Conservation (phyloP, 768 basidiomycete species). For the Gloeophyllum trabeum region DNA sequence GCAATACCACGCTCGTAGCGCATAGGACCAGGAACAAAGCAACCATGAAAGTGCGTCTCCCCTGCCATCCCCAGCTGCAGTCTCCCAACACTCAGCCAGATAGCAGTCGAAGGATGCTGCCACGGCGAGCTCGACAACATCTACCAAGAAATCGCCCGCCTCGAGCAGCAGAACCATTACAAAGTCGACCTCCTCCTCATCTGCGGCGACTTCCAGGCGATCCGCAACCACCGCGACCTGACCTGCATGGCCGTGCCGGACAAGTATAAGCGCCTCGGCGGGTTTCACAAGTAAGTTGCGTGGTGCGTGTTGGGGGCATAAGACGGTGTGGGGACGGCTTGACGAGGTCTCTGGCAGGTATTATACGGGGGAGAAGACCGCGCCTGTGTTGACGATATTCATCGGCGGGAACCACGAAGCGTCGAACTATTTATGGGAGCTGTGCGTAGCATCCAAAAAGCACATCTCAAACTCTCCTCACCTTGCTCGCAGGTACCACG, state of each 20-base stretch:
- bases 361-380: slow-evolving; percentile 72
- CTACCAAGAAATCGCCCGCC: slow-evolving; percentile 54
- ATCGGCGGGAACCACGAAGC: slow-evolving; percentile 99
- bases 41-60: no score
- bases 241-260: slow-evolving; percentile 85
- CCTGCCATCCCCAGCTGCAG: no score
- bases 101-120: slow-evolving; percentile 91
- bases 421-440: slow-evolving; percentile 92
- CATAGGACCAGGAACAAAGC: no score
- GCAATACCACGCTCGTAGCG: no score
- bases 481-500: slow-evolving; percentile 59
- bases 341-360: slow-evolving; percentile 37
- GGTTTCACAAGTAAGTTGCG: slow-evolving; percentile 64
- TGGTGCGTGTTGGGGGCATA: not conserved
- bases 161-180: slow-evolving; percentile 52
- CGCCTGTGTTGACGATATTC: slow-evolving; percentile 82
- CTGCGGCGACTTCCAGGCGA: slow-evolving; percentile 94
- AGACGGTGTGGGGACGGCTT: not conserved
- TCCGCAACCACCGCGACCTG: slow-evolving; percentile 77
- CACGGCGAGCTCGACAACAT: slow-evolving; percentile 90
- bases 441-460: slow-evolving; percentile 42
- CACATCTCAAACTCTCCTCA: not conserved
- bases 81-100: no score
- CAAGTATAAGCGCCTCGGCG: slow-evolving; percentile 78
- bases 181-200: slow-evolving; percentile 81